Evolutionary conservation across 352 stramenopile genomes (phyloP).

Genomic region (Phytophthora pluvialis): DNA sequence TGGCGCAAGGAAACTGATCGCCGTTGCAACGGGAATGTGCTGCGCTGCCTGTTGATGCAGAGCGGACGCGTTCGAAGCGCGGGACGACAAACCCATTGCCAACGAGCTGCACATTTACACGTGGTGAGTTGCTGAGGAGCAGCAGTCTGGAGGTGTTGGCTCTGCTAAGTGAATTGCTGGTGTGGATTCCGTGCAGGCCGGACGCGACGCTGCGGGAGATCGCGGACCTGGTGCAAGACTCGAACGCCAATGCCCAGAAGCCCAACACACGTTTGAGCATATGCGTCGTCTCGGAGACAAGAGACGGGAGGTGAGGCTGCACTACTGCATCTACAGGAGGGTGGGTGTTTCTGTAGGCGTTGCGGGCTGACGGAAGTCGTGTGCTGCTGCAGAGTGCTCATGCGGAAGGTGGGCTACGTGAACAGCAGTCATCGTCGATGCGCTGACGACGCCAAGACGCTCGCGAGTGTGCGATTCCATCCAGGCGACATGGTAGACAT

Average conservation of each 20-base stretch:
- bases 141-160: not conserved
- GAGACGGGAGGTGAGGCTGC: constrained; percentile 48
- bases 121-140: constrained; percentile 41
- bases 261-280: constrained; percentile 63
- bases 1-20: constrained; percentile 5
- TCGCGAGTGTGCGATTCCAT: constrained; percentile 66
- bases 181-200: constrained; percentile 37
- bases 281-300: constrained; percentile 62
- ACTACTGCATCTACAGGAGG: not conserved
- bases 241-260: constrained; percentile 60
- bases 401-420: constrained; percentile 72
- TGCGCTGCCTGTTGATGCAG: constrained; percentile 31
- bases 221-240: constrained; percentile 72
- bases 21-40: constrained; percentile 7
- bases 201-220: constrained; percentile 78
- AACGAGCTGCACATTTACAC: constrained; percentile 82
- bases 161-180: not conserved
- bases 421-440: constrained; percentile 55
- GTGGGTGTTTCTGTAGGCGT: not conserved
- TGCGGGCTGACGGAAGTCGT: constrained; percentile 8
- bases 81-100: constrained; percentile 54
- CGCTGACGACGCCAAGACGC: constrained; percentile 69
- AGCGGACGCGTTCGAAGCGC: constrained; percentile 60
- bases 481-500: constrained; percentile 73
- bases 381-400: constrained; percentile 42